These are phyloP conservation scores for Russula foetens DNA, from an alignment of 768 basidiomycete species.

Conservation along the genomic window DNA sequence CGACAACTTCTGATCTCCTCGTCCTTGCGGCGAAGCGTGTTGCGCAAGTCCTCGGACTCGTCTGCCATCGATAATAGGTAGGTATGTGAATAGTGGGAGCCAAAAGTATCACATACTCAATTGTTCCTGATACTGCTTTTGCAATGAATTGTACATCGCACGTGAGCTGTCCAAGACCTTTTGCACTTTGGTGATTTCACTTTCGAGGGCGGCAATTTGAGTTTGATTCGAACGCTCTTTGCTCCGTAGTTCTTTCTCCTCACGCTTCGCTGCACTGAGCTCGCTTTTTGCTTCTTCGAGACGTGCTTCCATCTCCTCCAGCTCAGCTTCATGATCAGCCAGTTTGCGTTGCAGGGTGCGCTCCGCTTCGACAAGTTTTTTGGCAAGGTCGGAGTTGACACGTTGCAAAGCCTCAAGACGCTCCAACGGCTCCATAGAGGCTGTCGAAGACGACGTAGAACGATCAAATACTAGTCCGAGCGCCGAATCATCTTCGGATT, in stretches of 20 bases:
- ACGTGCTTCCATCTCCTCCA: conserved; percentile 69
- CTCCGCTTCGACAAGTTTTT: conserved; percentile 72
- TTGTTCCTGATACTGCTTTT: conserved; percentile 87
- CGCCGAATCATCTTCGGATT: conserved; percentile 43
- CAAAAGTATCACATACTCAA: conserved; percentile 45
- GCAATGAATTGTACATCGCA: conserved; percentile 63
- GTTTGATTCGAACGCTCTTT: conserved; percentile 72
- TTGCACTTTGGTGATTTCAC: conserved; percentile 69
- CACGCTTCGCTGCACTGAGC: conserved; percentile 70
- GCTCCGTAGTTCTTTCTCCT: conserved; percentile 85
- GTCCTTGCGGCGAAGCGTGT: conserved; percentile 66
- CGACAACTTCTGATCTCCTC: conserved; percentile 58
- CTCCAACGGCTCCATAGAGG: conserved; percentile 66
- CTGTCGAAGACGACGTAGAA: conserved; percentile 48
- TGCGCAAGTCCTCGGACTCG: conserved; percentile 71
- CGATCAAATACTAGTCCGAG: conserved; percentile 58
- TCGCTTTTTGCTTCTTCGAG: conserved; percentile 76
- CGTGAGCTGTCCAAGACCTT: conserved; percentile 68
- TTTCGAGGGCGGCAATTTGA: conserved; percentile 65
- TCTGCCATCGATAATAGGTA: conserved; percentile 32
- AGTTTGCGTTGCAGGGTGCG: conserved; percentile 56
- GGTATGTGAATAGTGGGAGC: neutral
- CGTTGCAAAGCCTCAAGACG: conserved; percentile 65
- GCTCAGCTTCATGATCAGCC: conserved; percentile 69
- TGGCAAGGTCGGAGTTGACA: conserved; percentile 63